Conservation (phyloP, 305 asterid species). For the Solanum aculeatissimum region DNA sequence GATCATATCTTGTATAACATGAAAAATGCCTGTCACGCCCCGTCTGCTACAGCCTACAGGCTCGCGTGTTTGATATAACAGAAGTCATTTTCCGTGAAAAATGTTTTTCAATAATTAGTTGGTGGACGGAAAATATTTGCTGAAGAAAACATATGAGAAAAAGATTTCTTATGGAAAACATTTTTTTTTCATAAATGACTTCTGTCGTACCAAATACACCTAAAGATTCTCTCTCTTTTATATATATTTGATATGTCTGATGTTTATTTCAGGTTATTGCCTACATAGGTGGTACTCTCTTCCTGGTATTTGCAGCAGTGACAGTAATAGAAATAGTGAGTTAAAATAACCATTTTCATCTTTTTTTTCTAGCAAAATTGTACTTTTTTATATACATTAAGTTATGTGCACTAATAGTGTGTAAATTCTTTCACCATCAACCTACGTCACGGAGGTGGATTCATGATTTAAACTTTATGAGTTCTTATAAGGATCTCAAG, state of each 20-base stretch:
- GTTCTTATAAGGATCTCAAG: background rate
- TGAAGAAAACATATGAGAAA: background rate
- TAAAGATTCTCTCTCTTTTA: background rate
- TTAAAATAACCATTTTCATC: conserved; percentile 10
- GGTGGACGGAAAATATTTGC: background rate
- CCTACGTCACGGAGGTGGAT: background rate
- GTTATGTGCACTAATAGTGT: background rate
- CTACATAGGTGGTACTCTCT: conserved; percentile 78
- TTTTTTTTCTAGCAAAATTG: background rate
- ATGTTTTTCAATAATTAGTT: background rate
- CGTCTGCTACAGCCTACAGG: no score
- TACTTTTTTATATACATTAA: background rate
- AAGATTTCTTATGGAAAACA: background rate
- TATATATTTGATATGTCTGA: background rate
- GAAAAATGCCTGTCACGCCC: background rate
- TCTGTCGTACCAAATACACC: background rate
- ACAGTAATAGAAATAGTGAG: conserved; percentile 66
- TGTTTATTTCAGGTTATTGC: conserved; percentile 47
- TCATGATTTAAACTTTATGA: background rate
- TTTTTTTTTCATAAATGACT: background rate
- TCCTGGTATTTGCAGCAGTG: conserved; percentile 80
- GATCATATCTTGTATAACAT: background rate
- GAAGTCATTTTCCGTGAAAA: background rate
- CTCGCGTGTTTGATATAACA: background rate
- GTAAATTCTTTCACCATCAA: background rate